These are phyloP conservation scores for Apiosordaria backusii DNA, from an alignment of 495 filamentous ascomycete genomes.

Conservation along the genomic window DNA sequence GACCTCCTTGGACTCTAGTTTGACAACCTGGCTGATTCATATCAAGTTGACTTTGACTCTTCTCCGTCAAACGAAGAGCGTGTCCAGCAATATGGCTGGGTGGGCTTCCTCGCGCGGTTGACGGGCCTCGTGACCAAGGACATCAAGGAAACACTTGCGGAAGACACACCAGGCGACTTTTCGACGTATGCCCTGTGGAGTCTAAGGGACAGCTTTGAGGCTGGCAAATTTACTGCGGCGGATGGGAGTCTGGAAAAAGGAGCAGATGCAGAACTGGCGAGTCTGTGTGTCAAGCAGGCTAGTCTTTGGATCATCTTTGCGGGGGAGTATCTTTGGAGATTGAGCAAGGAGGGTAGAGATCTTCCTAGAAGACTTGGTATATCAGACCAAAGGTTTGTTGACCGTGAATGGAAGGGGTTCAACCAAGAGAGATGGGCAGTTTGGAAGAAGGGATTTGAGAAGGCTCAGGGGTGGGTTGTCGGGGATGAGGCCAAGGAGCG, in stretches of 20 bases:
- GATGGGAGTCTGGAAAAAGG: not conserved
- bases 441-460: conserved; percentile 25
- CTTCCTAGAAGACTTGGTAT: not conserved
- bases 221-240: not conserved
- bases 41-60: no score
- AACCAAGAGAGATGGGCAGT: conserved; percentile 29
- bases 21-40: no score
- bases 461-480: not conserved
- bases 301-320: not conserved
- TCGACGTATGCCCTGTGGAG: not conserved
- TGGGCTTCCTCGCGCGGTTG: not conserved
- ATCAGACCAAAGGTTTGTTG: not conserved
- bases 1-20: no score
- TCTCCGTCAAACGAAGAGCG: not conserved
- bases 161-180: not conserved
- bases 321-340: not conserved
- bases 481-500: not conserved
- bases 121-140: not conserved
- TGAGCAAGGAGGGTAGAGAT: not conserved
- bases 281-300: not conserved
- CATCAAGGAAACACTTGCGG: not conserved
- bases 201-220: not conserved
- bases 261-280: not conserved
- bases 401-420: conserved; percentile 20
- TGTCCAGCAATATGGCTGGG: not conserved